Evolutionary conservation across 805 yeast species (phyloP), one percentile per base, ranked within the genome.

Genomic region (Sungouiella blattae): DNA sequence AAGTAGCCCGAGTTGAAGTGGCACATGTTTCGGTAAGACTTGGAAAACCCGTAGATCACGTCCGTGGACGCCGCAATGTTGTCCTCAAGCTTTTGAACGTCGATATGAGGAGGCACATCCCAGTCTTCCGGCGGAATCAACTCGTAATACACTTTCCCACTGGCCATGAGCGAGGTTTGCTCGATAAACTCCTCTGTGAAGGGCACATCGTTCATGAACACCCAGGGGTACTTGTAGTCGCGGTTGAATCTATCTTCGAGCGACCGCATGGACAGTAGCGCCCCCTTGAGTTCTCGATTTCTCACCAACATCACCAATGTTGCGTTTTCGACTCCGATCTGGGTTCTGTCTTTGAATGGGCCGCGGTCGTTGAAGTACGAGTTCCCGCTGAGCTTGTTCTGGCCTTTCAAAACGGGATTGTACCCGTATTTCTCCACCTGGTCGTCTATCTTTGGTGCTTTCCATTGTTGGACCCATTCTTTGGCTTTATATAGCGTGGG

Each of bases 251-350:
- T 41, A 41, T 68, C 73, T 39, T 68, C 73, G 11, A 68, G 52
- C 15, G 69, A 62, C 34, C 73, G 48, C 58, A 68, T 67, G 9
- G 71, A 62, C 38, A 30, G 44, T 14, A 88, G 58, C 0, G 93
- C 95, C 1, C 83, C 88, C 8, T 72, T 68, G 8, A 88, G 58
- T 57, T 88, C 97, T 63, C 73, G 69, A 55, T 88, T 88, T 36
- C 97, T 67, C 26, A 85, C 95, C 18, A 89, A 73, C 95, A 89
- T 88, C 36, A 89, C 72, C 18, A 89, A 57, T 0, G 95, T 83
- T 3, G 97, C 97, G 55, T 87, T 88, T 51, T 86, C 95, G 13
- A 43, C 54, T 1, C 86, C 82, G 27, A 62, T 38, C 37, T 64
- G 67, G 13, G 42, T 33, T 33, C 64, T 50, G 37, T 70, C 67